A percentile compares a stretch with the other conserved stretches of the same genome.
Conservation (phyloP, 345 rosid species). For the Brassica rapa region DNA sequence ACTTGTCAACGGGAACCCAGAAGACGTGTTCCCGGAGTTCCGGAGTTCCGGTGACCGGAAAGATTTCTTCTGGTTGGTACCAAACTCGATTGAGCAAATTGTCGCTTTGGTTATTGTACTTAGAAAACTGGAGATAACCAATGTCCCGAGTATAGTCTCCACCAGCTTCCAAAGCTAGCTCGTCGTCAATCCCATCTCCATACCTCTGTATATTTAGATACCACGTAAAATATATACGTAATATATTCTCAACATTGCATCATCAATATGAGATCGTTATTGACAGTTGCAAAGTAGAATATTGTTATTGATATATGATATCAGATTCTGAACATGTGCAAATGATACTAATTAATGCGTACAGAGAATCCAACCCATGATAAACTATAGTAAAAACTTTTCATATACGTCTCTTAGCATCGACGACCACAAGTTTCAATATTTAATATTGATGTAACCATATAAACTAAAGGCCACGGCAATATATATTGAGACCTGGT, state of each 20-base stretch:
- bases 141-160: conserved; percentile 69
- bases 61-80: conserved; percentile 83
- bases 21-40: conserved; percentile 64
- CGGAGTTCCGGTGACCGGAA: conserved; percentile 61
- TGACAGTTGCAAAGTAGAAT: neutral
- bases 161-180: conserved; percentile 61
- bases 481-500: neutral
- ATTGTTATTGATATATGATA: too few relatives aligned
- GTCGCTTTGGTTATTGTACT: conserved; percentile 37
- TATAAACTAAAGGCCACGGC: neutral
- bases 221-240: too few relatives aligned
- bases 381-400: neutral
- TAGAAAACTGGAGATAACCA: conserved; percentile 55
- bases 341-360: neutral
- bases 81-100: conserved; percentile 65
- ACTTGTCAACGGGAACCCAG: conserved; percentile 63
- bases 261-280: neutral
- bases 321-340: neutral
- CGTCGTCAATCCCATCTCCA: conserved; percentile 57
- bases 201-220: conserved; percentile 45
- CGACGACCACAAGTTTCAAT: neutral
- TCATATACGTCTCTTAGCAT: neutral
- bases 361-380: neutral
- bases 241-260: neutral
- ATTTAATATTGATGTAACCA: neutral